Base-by-base conservation (phyloP, 495 filamentous ascomycete species). In the Lepidopterella palustris region DNA sequence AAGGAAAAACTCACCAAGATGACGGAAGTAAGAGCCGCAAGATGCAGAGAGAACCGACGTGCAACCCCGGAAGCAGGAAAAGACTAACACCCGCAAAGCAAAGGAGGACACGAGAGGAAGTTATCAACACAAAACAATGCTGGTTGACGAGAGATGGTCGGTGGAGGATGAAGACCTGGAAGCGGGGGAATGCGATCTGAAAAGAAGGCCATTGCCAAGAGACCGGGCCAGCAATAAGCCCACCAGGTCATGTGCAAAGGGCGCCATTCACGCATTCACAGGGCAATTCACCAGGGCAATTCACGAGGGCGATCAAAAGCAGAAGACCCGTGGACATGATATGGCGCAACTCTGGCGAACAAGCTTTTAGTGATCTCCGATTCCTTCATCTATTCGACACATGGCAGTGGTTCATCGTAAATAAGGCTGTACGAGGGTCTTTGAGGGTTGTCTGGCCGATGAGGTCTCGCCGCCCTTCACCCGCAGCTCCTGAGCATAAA, bases 311-410 rank as follows among this genome's bases (percentile, higher is more conserved):
- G n/a, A n/a, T n/a, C n/a, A n/a, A n/a, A n/a, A n/a, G n/a, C n/a
- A n/a, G n/a, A n/a, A n/a, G n/a, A n/a, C n/a, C n/a, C n/a, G n/a
- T n/a, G n/a, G n/a, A n/a, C n/a, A n/a, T n/a, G n/a, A n/a, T n/a
- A n/a, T n/a, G n/a, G n/a, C n/a, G n/a, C n/a, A n/a, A n/a, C n/a
- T n/a, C n/a, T n/a, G n/a, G n/a, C 55, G 56, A 64, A 60, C 40
- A 27, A 64, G 59, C 56, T 56, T 64, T 64, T 62, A 18, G 20
- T 8, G 61, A 64, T 64, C 61, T 62, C 39, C 61, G 61, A 64
- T 64, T 11, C 23, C 9, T 59, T 56, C 32, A 63, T 63, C 31
- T 55, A 63, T 59, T 56, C 49, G 29, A 26, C 55, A 11, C 11
- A 18, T 31, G 26, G 47, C 61, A 54, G 49, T 55, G 55, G 61